phyloP scores from a whole-genome alignment of 140 eudicot species.

The Stevia rebaudiana region DNA sequence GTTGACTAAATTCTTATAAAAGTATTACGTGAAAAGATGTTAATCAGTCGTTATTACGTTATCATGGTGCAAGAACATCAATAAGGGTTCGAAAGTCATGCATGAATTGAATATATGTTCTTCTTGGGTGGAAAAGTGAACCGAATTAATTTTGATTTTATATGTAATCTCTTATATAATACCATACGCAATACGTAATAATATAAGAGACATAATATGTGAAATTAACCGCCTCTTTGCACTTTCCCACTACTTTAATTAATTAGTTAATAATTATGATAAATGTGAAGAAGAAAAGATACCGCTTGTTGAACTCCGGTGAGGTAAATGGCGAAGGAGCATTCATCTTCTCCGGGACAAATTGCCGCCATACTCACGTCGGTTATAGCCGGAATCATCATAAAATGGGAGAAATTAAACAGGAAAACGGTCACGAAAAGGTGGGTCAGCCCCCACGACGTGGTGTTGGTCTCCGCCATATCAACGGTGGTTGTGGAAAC shows the following conservation, averaged over 20 bases:
- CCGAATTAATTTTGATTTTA: too few species aligned
- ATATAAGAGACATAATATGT: too few species aligned
- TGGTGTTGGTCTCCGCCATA: conserved; percentile 12
- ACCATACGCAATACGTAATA: too few species aligned
- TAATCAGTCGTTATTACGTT: too few species aligned
- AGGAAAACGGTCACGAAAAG: conserved; percentile 59
- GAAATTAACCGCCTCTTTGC: too few species aligned
- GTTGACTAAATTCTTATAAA: too few species aligned
- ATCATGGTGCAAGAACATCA: too few species aligned
- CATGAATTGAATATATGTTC: too few species aligned
- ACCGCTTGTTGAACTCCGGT: conserved; percentile 70
- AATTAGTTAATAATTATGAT: neutral
- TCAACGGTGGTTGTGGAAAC: neutral
- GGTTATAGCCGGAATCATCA: conserved; percentile 51
- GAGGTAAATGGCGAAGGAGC: conserved; percentile 75
- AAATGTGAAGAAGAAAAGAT: neutral
- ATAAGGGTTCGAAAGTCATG: neutral
- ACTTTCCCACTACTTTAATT: too few species aligned
- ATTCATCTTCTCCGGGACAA: conserved; percentile 65
- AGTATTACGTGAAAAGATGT: too few species aligned
- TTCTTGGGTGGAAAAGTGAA: too few species aligned
- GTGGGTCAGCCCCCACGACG: conserved; percentile 42
- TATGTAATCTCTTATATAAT: too few species aligned
- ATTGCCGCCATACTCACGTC: conserved; percentile 66
- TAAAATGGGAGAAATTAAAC: conserved; percentile 26